Base-by-base conservation (phyloP, 2,329 filamentous ascomycete genomes). In the Calonectria hawksworthii region DNA sequence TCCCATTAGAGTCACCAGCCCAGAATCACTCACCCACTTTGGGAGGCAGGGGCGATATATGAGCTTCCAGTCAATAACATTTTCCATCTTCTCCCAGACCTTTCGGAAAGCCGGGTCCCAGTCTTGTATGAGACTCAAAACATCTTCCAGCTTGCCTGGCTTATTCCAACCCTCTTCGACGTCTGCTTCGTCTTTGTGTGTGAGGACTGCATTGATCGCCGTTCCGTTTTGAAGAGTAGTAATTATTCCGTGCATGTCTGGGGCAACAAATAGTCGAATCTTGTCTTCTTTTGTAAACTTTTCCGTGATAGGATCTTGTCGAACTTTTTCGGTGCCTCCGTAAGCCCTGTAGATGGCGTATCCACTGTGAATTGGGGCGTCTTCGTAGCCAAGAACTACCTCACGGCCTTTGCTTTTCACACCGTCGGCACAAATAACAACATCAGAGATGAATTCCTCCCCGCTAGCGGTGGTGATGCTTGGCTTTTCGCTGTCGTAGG, bases 261-360 rank as follows among this genome's bases (percentile, higher is more conserved):
- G 56, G 7, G 56, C 56, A 4, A 61, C 1, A 28, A 61, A 61
- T 3, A 61, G 26, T 7, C 56, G n/a, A 10, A 61, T 61, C 11
- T 61, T 61, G 56, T 61, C 56, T n/a, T 61, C 56, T 14, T 61
- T 61, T 61, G 14, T 18, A 61, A 61, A 61, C n/a, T 61, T 61
- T 26, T 26, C 34, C 14, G 56, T 61, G 14, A 61, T 16, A 21
- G 56, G 56, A 28, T 61, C 56, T 26, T 61, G n/a, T 41, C 56
- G 56, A 14, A 61, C 23, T 18, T 61, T 61, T 13, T 61, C 36
- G 2, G 34, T 36, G 56, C 36, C 56, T 8, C 56, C 56, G 21
- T 38, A 61, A 18, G 56, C 56, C 23, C 56, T 26, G 21, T 61
- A 61, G 3, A 61, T 28, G 5, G 56, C 56, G 14, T 41, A 61